Conservation (phyloP, 805 yeast species). For the Candida bentonensis region DNA sequence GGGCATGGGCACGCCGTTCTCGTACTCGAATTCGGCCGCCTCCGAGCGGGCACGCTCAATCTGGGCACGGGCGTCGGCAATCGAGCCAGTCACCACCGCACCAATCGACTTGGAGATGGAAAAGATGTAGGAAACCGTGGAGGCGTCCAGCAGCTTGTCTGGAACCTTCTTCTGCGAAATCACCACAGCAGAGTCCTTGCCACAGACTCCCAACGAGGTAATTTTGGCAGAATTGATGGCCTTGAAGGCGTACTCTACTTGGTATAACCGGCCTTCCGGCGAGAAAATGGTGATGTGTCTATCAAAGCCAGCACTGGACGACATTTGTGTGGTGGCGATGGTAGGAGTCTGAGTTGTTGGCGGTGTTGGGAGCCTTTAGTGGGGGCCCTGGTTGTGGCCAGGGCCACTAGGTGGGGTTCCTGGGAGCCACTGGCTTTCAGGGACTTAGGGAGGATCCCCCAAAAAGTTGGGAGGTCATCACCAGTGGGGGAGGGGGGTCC, state of each 20-base stretch:
- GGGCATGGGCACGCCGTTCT: conserved; percentile 95
- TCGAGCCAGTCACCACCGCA: conserved; percentile 82
- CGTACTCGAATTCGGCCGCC: conserved; percentile 88
- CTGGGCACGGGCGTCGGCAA: conserved; percentile 83
- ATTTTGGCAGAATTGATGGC: conserved; percentile 89
- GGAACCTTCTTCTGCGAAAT: conserved; percentile 94
- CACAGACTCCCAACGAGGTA: conserved; percentile 77
- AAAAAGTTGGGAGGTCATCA: too few relatives aligned
- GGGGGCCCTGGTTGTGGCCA: too few relatives aligned
- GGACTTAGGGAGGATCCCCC: too few relatives aligned
- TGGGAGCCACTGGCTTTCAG: too few relatives aligned
- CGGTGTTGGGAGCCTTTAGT: too few relatives aligned
- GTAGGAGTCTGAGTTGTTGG: neutral
- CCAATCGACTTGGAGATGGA: conserved; percentile 72
- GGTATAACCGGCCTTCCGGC: conserved; percentile 95
- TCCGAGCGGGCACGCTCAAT: conserved; percentile 88
- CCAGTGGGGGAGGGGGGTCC: too few relatives aligned
- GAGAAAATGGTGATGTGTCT: conserved; percentile 97
- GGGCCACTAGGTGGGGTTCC: too few relatives aligned
- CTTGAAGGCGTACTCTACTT: conserved; percentile 95
- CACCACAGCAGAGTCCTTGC: conserved; percentile 74
- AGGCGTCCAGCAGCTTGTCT: conserved; percentile 80
- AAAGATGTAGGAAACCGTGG: conserved; percentile 77
- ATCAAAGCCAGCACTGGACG: conserved; percentile 72
- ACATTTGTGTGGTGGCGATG: neutral